These are phyloP conservation scores for Lactarius hatsudake DNA, from an alignment of 768 basidiomycete species.

Conservation along the genomic window DNA sequence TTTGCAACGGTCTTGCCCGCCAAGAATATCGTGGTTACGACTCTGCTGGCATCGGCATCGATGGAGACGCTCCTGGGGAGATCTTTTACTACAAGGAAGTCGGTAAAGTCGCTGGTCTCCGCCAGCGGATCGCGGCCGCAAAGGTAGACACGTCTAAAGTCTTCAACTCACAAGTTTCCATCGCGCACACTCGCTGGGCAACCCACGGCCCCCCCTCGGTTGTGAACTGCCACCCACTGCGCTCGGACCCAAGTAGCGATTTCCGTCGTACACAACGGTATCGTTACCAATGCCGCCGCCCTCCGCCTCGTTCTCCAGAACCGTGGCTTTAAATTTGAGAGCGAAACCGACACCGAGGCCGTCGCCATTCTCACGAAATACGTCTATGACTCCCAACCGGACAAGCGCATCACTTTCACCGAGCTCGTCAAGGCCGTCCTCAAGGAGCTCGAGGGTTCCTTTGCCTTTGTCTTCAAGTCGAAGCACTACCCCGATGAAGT, in stretches of 20 bases:
- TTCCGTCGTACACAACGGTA: constrained; percentile 98
- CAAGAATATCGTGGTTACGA: constrained; percentile 99
- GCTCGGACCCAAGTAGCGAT: constrained; percentile 74
- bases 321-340: constrained; percentile 89
- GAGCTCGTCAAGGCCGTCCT: constrained; percentile 91
- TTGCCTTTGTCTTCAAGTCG: constrained; percentile 99
- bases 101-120: constrained; percentile 91
- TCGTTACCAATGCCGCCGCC: constrained; percentile 91
- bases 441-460: constrained; percentile 97
- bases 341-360: constrained; percentile 97
- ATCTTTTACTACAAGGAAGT: constrained; percentile 94
- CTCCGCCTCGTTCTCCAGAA: constrained; percentile 92
- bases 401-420: constrained; percentile 84
- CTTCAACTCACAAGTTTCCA: constrained; percentile 83
- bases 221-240: constrained; percentile 93
- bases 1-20: constrained; percentile 86
- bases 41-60: constrained; percentile 86
- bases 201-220: constrained; percentile 89
- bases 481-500: constrained; percentile 92
- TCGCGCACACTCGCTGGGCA: constrained; percentile 99
- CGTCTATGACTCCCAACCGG: constrained; percentile 89
- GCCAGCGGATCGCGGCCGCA: constrained; percentile 80
- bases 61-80: constrained; percentile 80
- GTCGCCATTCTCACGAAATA: constrained; percentile 96
- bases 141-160: constrained; percentile 70